Conservation (phyloP, 805 yeast species). For the Spathaspora gorwiae region DNA sequence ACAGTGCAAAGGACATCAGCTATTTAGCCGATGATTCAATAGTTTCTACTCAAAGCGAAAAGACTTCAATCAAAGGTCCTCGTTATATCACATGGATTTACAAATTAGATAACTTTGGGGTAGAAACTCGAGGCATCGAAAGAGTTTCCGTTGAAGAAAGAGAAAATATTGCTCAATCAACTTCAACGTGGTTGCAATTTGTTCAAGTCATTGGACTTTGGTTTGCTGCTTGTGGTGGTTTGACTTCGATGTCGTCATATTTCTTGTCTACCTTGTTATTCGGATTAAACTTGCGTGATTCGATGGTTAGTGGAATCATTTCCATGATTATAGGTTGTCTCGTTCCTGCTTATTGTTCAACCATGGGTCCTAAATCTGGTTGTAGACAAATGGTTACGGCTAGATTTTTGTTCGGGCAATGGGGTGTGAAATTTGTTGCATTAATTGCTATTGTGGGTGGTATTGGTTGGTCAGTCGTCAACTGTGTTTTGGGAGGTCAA, state of each 20-base stretch:
- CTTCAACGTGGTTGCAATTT: conserved; percentile 16
- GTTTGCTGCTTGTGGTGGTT: conserved; percentile 37
- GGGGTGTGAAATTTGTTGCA: conserved; percentile 31
- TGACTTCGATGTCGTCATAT: conserved; percentile 35
- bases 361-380: conserved; percentile 36
- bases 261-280: conserved; percentile 27
- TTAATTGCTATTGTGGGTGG: conserved; percentile 28
- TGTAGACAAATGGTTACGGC: conserved; percentile 37
- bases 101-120: conserved; percentile 23
- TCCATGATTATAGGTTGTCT: conserved; percentile 29
- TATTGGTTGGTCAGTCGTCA: conserved; percentile 36
- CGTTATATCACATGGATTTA: conserved; percentile 14
- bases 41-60: not conserved
- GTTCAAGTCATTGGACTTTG: conserved; percentile 30
- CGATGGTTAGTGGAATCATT: conserved; percentile 27
- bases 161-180: conserved; percentile 6
- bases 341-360: conserved; percentile 35
- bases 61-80: conserved; percentile 1
- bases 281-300: conserved; percentile 22
- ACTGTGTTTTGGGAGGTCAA: conserved; percentile 36
- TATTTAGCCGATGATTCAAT: not conserved
- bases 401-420: conserved; percentile 30
- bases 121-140: conserved; percentile 34
- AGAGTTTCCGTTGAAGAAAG: conserved; percentile 27
- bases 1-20: not conserved